Percentiles rank a stretch among this genome's conserved stretches.
These are phyloP conservation scores for Floccularia luteovirens DNA, from an alignment of 768 basidiomycete species.

Conservation along the genomic window DNA sequence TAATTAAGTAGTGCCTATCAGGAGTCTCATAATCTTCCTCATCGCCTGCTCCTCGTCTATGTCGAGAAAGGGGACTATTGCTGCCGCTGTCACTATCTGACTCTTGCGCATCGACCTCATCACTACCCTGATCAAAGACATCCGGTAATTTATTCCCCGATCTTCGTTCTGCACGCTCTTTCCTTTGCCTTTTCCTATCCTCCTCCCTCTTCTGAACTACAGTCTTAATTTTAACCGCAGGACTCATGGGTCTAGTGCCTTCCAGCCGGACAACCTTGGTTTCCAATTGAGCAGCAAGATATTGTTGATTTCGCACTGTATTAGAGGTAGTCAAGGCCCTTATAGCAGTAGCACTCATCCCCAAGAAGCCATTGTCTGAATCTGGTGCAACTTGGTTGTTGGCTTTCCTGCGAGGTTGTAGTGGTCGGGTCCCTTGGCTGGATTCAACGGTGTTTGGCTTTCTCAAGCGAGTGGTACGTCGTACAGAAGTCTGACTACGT, in stretches of 20 bases:
- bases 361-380: conserved; percentile 39
- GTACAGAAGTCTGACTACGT: conserved; percentile 12
- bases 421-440: conserved; percentile 16
- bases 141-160: conserved; percentile 38
- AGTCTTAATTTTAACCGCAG: conserved; percentile 66
- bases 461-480: conserved; percentile 46
- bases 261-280: conserved; percentile 65
- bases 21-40: conserved; percentile 78
- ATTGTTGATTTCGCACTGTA: conserved; percentile 66
- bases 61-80: conserved; percentile 23
- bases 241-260: conserved; percentile 71
- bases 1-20: conserved; percentile 15
- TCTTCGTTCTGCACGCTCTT: conserved; percentile 53
- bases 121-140: conserved; percentile 21
- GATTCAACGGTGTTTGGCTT: conserved; percentile 34
- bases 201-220: conserved; percentile 61
- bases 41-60: conserved; percentile 68
- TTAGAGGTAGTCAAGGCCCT: conserved; percentile 67
- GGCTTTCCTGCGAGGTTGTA: conserved; percentile 36
- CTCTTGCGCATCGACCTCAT: conserved; percentile 16
- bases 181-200: conserved; percentile 44
- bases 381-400: conserved; percentile 17
- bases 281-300: conserved; percentile 50
- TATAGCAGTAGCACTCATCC: conserved; percentile 64
- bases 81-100: conserved; percentile 19